phyloP scores from a whole-genome alignment of 2,329 filamentous ascomycete species.

The Trichoderma polysporum region DNA sequence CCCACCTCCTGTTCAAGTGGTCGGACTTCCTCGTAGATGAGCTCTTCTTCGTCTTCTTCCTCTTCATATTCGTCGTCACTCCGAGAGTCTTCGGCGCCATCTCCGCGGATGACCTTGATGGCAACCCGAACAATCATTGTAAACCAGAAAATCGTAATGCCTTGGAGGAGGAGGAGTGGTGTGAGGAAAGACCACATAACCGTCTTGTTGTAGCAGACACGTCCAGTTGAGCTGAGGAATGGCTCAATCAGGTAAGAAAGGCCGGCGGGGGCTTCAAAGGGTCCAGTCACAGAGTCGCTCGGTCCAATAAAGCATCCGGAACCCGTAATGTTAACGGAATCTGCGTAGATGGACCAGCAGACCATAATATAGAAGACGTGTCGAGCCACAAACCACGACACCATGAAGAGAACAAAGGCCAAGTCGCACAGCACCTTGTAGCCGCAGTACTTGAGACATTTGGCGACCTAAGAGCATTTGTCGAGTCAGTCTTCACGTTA shows the following conservation, averaged over 20 bases:
- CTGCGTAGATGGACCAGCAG: conserved; percentile 76
- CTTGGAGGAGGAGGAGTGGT: conserved; percentile 74
- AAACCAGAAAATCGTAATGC: conserved; percentile 84
- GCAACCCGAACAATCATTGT: conserved; percentile 83
- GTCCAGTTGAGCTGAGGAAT: conserved; percentile 67
- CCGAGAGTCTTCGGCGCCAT: conserved; percentile 77
- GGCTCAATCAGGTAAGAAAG: conserved; percentile 69
- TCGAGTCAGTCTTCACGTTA: not conserved
- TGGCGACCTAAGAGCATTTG: conserved; percentile 63
- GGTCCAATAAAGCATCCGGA: conserved; percentile 70
- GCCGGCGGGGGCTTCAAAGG: conserved; percentile 47
- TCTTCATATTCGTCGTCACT: conserved; percentile 83
- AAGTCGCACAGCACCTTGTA: conserved; percentile 75
- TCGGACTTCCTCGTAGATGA: conserved; percentile 53
- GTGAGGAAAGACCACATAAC: conserved; percentile 77
- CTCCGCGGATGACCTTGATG: conserved; percentile 73
- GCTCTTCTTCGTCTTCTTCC: conserved; percentile 57
- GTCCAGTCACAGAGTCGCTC: conserved; percentile 54
- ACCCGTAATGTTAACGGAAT: conserved; percentile 61
- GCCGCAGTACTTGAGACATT: conserved; percentile 88
- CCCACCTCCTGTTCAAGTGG: conserved; percentile 73
- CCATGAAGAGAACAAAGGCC: conserved; percentile 81
- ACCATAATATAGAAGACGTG: conserved; percentile 78
- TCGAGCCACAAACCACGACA: conserved; percentile 79
- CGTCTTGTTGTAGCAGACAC: conserved; percentile 74